Evolutionary conservation across 2,329 filamentous ascomycete species (phyloP), one percentile per base, ranked within the genome.

Genomic region (Trichoderma aggressivum): DNA sequence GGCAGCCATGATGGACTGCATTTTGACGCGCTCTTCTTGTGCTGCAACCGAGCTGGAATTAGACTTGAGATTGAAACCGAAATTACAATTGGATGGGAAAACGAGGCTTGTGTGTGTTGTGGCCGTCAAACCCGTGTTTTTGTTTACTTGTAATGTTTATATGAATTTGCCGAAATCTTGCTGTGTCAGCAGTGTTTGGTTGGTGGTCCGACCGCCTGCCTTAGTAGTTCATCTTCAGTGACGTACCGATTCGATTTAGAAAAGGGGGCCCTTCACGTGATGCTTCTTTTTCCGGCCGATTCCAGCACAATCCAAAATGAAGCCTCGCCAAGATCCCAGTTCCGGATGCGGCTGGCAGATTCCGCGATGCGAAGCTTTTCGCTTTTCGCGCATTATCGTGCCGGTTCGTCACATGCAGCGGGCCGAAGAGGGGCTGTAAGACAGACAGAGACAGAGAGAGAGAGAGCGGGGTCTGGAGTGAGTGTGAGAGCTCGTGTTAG

Each of bases 1-100:
- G 30, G 66, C 43, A 10, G 66, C 58, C 58, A 70, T 70, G 47
- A 70, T 70, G 18, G 66, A 70, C 43, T 70, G 39, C 66, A 70
- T 70, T 3, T 5, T 62, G 66, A 28, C 55, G 55, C 12, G n/a
- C 26, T 28, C 10, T 18, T 16, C 4, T 4, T 32, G 18, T 58
- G 10, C 11, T 26, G 18, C 18, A 21, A 34, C 21, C 7, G 14
- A 24, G n/a, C 8, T 30, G 6, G 1, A 28, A 36, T n/a, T 43
- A 7, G 39, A n/a, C 39, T 16, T 0, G 39, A 5, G 16, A n/a
- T 43, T 12, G 6, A 56, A 11, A 5, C 47, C 21, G 21, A 53
- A 24, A 53, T 21, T 12, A 21, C 43, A 50, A 50, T 53, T 11
- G 11, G 3, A 24, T 53, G n/a, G 11, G 3, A 24, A 12, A 24